These are phyloP conservation scores for Lachancea lanzarotensis DNA, from an alignment of 805 yeast genomes.

Conservation along the genomic window DNA sequence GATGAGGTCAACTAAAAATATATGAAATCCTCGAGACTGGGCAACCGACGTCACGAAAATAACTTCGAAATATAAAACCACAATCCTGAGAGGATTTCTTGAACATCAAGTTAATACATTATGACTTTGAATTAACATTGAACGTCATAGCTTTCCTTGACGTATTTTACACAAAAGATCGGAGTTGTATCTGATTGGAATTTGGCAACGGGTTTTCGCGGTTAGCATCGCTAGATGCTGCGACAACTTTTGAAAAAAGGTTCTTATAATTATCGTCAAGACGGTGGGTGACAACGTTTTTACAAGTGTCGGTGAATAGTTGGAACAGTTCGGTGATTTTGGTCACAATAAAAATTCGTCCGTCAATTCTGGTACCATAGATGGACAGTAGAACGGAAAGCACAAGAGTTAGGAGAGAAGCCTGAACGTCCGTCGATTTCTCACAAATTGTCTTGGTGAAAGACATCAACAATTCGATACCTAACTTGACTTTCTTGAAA, in stretches of 20 bases:
- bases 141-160: too few species aligned
- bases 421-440: neutral
- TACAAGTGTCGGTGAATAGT: neutral
- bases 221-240: neutral
- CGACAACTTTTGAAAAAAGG: neutral
- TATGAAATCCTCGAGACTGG: neutral
- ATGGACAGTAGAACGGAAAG: neutral
- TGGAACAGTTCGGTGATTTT: neutral
- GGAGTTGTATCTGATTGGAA: neutral
- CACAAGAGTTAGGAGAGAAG: neutral
- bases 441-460: neutral
- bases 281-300: neutral
- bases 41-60: neutral
- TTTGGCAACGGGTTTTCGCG: too few species aligned
- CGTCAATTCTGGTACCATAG: neutral
- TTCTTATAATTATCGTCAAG: neutral
- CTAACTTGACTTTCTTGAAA: neutral
- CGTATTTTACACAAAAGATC: neutral
- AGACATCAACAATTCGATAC: neutral
- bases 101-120: neutral
- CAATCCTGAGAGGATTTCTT: too few species aligned
- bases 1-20: neutral
- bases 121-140: too few species aligned
- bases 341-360: neutral
- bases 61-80: neutral